Evolutionary conservation across 169 alveolate species (phyloP).

Genomic region (Plasmodium ovale): DNA sequence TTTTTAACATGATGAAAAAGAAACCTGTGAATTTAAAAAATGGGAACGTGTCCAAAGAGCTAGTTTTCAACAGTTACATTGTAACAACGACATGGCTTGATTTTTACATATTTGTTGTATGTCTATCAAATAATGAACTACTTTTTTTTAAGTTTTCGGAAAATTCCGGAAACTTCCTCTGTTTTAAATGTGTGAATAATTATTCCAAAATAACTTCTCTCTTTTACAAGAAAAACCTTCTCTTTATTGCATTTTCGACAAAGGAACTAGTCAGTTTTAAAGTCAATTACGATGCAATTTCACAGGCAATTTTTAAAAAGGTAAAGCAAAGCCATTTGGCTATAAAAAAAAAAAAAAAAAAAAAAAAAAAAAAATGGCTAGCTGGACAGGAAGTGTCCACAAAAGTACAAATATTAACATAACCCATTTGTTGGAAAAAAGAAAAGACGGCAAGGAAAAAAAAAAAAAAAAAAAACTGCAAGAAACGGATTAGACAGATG

Average conservation of each 20-base stretch:
- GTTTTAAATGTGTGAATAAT: conserved; percentile 17
- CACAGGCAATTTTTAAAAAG: conserved; percentile 25
- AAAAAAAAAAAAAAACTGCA: no score
- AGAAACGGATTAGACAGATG: no score
- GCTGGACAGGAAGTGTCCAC: no score
- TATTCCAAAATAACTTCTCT: conserved; percentile 36
- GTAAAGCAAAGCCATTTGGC: not conserved
- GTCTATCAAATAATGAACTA: conserved; percentile 25
- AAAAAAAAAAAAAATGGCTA: not conserved
- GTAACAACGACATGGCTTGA: conserved; percentile 56
- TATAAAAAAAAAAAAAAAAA: no score
- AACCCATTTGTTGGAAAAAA: no score
- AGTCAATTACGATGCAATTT: conserved; percentile 11
- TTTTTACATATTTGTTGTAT: conserved; percentile 27
- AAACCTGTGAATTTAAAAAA: conserved; percentile 2
- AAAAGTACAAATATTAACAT: no score
- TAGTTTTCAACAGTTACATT: conserved; percentile 18
- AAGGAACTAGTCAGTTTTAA: conserved; percentile 49
- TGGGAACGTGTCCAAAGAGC: conserved; percentile 1
- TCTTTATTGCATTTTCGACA: conserved; percentile 31
- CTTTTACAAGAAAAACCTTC: conserved; percentile 1
- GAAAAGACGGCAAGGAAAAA: no score
- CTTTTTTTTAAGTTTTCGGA: conserved; percentile 31
- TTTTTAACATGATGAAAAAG: conserved; percentile 8
- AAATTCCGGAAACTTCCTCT: conserved; percentile 7